These are phyloP conservation scores for Sporothrix protearum DNA, from an alignment of 2,329 filamentous ascomycete species.

Conservation along the genomic window DNA sequence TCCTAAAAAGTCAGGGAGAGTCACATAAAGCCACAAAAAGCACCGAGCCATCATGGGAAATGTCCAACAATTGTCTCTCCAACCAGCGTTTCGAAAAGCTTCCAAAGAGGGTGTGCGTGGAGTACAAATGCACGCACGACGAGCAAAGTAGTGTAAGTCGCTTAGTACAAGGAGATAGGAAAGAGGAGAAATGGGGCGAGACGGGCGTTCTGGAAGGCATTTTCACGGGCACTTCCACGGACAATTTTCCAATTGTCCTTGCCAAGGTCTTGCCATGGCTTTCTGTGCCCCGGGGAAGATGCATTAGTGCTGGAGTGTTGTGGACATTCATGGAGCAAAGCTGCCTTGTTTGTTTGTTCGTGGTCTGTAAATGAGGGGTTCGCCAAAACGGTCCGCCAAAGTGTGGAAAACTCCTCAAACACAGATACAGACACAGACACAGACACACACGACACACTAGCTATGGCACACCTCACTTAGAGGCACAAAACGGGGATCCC, in stretches of 20 bases:
- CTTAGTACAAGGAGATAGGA: too few species aligned
- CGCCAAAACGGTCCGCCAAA: background rate
- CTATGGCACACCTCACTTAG: background rate
- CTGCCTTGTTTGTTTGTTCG: background rate
- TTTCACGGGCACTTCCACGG: background rate
- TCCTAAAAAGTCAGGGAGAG: background rate
- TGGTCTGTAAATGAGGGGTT: background rate
- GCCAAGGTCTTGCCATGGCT: background rate
- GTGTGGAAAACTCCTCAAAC: background rate
- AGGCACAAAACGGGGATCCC: background rate
- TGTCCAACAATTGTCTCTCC: background rate
- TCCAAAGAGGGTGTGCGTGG: background rate
- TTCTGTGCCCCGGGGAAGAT: background rate
- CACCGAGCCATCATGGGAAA: background rate
- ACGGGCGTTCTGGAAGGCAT: background rate
- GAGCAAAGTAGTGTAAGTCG: background rate
- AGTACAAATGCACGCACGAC: background rate
- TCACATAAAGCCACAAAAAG: background rate
- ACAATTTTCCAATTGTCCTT: background rate
- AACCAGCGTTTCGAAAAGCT: background rate
- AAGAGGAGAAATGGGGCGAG: background rate
- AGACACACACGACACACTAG: background rate
- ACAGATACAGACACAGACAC: conserved; percentile 2
- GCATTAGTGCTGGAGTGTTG: background rate
- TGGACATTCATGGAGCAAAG: background rate